A percentile compares a stretch with the other conserved stretches of the same genome.
phyloP scores from a whole-genome alignment of 2,329 filamentous ascomycete species.

The Trichoderma asperellum region DNA sequence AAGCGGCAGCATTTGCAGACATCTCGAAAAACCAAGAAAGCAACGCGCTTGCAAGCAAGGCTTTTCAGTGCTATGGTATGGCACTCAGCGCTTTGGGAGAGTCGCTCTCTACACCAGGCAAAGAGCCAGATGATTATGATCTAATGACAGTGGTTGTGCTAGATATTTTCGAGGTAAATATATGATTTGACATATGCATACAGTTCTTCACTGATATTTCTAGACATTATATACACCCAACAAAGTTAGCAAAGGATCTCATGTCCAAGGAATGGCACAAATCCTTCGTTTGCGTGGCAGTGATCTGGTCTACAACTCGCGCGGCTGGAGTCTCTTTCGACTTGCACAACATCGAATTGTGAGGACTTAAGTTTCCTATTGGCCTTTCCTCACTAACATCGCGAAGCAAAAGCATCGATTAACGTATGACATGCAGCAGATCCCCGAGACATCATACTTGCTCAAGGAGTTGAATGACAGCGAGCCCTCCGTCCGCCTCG shows the following conservation, averaged over 20 bases:
- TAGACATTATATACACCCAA: conserved; percentile 43
- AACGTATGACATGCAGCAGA: conserved; percentile 32
- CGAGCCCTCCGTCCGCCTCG: conserved; percentile 36
- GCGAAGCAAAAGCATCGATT: conserved; percentile 8
- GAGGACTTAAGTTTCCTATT: background rate
- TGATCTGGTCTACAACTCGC: conserved; percentile 42
- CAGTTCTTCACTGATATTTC: background rate
- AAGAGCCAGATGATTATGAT: conserved; percentile 45
- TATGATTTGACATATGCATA: background rate
- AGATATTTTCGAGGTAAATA: conserved; percentile 46
- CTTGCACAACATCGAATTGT: conserved; percentile 45
- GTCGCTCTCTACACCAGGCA: conserved; percentile 39
- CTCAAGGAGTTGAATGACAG: conserved; percentile 40
- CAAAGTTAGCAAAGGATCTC: conserved; percentile 36
- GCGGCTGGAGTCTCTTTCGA: conserved; percentile 47
- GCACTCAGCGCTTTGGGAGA: conserved; percentile 42
- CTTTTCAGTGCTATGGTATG: conserved; percentile 43
- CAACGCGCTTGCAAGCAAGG: conserved; percentile 31
- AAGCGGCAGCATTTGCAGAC: conserved; percentile 44
- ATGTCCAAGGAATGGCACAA: conserved; percentile 47
- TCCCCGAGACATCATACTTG: conserved; percentile 39
- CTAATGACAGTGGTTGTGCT: conserved; percentile 47
- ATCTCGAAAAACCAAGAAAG: conserved; percentile 33
- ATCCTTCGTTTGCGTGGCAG: conserved; percentile 44
- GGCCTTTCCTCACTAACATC: background rate